Evolutionary conservation across 176 grass and related monocot genomes (phyloP).

Genomic region (Alloteropsis semialata): DNA sequence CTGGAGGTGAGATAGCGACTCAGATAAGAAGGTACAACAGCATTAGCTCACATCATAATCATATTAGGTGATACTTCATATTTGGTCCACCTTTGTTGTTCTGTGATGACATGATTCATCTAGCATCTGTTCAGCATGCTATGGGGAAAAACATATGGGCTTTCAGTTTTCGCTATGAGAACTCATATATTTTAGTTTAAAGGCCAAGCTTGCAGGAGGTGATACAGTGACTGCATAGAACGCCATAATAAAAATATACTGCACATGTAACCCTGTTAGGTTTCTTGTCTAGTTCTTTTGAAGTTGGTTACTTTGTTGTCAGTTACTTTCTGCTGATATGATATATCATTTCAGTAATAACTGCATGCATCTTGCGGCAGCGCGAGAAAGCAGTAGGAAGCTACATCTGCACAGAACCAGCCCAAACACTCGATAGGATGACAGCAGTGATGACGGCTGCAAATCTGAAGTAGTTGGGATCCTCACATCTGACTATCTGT

Average conservation of each 20-base stretch:
- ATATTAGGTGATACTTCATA: constrained; percentile 13
- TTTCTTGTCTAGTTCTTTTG: neutral
- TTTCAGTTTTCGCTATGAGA: neutral
- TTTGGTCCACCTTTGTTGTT: constrained; percentile 8
- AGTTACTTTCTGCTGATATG: constrained; percentile 12
- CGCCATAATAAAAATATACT: neutral
- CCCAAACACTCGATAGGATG: neutral
- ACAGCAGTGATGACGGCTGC: constrained; percentile 3
- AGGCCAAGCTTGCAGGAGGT: constrained; percentile 9
- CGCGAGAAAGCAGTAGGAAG: neutral
- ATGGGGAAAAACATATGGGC: neutral
- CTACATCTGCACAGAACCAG: neutral
- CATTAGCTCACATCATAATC: neutral
- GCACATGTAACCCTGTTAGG: neutral
- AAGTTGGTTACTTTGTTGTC: neutral
- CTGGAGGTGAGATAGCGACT: constrained; percentile 15
- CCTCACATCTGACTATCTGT: neutral
- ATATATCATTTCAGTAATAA: neutral
- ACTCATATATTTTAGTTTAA: neutral
- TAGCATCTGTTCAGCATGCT: constrained; percentile 9
- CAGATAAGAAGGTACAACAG: neutral
- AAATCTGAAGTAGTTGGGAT: constrained; percentile 43
- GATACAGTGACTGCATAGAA: neutral
- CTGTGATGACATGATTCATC: neutral
- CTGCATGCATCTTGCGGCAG: neutral